phyloP scores from a whole-genome alignment of 495 filamentous ascomycete species.

The Penicillium lividum region DNA sequence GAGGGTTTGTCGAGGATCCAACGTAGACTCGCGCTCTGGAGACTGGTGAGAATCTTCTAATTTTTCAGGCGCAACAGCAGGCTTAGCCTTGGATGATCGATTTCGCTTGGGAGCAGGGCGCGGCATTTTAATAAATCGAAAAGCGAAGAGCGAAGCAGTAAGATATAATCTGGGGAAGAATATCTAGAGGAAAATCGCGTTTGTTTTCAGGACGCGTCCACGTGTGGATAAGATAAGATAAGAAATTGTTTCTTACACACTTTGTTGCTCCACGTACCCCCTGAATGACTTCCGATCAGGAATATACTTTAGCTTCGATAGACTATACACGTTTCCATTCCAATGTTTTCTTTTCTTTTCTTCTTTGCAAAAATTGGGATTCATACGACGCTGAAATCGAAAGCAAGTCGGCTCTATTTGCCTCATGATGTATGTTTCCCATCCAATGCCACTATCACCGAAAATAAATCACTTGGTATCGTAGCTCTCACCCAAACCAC shows the following conservation, averaged over 20 bases:
- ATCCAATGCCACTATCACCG: background rate
- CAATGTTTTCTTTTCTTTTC: background rate
- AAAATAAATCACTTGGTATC: background rate
- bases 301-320: no score
- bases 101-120: conserved; percentile 45
- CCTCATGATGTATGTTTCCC: background rate
- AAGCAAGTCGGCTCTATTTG: background rate
- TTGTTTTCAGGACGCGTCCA: conserved; percentile 9
- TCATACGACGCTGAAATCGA: background rate
- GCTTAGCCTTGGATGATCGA: conserved; percentile 29
- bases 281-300: no score
- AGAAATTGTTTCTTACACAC: background rate
- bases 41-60: conserved; percentile 14
- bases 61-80: conserved; percentile 1
- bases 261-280: no score
- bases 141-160: no score
- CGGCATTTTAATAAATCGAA: conserved; percentile 30
- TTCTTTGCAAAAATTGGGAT: background rate
- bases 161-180: no score
- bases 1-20: conserved; percentile 26
- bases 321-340: background rate
- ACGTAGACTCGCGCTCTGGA: conserved; percentile 17
- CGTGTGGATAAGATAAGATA: conserved; percentile 7
- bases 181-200: background rate
- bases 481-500: background rate